phyloP scores from a whole-genome alignment of 2,329 filamentous ascomycete species.

The Bipolaris oryzae region DNA sequence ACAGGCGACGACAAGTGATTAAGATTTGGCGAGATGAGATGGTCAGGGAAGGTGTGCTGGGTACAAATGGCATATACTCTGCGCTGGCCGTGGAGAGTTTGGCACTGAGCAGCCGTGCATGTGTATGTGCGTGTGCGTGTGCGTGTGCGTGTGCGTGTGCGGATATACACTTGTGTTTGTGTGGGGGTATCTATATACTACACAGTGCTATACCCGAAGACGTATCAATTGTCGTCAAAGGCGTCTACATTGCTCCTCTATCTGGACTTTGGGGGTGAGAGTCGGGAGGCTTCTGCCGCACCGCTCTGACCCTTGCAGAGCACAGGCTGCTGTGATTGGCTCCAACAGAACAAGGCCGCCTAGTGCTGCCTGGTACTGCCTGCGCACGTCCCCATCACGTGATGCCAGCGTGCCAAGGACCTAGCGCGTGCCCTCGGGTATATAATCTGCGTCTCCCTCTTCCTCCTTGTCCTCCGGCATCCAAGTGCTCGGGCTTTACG shows the following conservation, averaged over 20 bases:
- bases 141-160: neutral
- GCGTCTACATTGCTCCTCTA: too few relatives aligned
- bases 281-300: constrained; percentile 4
- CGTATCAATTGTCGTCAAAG: too few relatives aligned
- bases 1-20: too few relatives aligned
- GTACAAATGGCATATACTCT: neutral
- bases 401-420: constrained; percentile 27
- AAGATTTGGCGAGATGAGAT: too few relatives aligned
- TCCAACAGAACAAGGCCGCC: neutral
- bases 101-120: neutral
- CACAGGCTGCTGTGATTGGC: neutral
- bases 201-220: too few relatives aligned
- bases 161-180: neutral
- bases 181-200: neutral
- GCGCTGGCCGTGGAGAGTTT: neutral
- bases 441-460: constrained; percentile 12
- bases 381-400: constrained; percentile 16
- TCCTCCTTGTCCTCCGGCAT: constrained; percentile 13
- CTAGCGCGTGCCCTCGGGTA: constrained; percentile 10
- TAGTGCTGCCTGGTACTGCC: neutral
- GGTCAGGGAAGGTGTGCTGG: too few relatives aligned
- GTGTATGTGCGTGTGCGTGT: neutral
- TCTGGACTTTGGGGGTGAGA: neutral
- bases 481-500: constrained; percentile 75
- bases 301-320: neutral